Evolutionary conservation across 2,329 filamentous ascomycete species (phyloP).

Genomic region (Colletotrichum ledebouriae): DNA sequence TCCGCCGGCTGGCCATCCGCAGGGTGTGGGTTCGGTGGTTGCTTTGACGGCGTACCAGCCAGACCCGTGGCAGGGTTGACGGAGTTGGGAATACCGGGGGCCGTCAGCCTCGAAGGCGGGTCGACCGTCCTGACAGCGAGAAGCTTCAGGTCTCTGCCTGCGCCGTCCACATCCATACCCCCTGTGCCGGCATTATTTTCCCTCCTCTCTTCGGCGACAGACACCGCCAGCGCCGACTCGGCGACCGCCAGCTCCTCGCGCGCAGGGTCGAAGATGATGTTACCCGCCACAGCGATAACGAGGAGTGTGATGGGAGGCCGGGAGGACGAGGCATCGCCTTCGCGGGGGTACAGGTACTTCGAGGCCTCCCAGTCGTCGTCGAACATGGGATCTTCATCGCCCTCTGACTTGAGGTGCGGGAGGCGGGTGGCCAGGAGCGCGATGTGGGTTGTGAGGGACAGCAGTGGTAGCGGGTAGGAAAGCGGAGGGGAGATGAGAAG

Average conservation of each 20-base stretch:
- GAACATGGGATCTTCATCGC: slow-evolving; percentile 96
- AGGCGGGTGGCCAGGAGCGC: slow-evolving; percentile 90
- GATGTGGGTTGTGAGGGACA: slow-evolving; percentile 93
- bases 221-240: slow-evolving; percentile 88
- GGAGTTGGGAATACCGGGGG: slow-evolving; percentile 76
- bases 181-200: slow-evolving; percentile 45
- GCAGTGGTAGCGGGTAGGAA: slow-evolving; percentile 91
- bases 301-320: slow-evolving; percentile 91
- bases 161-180: slow-evolving; percentile 58
- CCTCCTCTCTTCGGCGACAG: slow-evolving; percentile 69
- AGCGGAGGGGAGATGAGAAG: slow-evolving; percentile 92
- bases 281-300: slow-evolving; percentile 86
- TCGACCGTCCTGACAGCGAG: slow-evolving; percentile 81
- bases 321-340: slow-evolving; percentile 49
- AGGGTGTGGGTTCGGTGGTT: slow-evolving; percentile 57
- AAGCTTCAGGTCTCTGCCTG: slow-evolving; percentile 65
- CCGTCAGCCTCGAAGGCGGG: slow-evolving; percentile 79
- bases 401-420: slow-evolving; percentile 86
- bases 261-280: slow-evolving; percentile 93
- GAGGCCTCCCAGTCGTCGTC: slow-evolving; percentile 97
- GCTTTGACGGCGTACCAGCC: slow-evolving; percentile 50
- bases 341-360: slow-evolving; percentile 78
- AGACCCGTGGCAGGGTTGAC: slow-evolving; percentile 68
- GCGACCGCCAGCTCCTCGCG: slow-evolving; percentile 94
- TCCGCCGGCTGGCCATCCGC: slow-evolving; percentile 70